Base-by-base conservation (phyloP, 164 flowering plant genomes). In the Chimonanthus praecox region DNA sequence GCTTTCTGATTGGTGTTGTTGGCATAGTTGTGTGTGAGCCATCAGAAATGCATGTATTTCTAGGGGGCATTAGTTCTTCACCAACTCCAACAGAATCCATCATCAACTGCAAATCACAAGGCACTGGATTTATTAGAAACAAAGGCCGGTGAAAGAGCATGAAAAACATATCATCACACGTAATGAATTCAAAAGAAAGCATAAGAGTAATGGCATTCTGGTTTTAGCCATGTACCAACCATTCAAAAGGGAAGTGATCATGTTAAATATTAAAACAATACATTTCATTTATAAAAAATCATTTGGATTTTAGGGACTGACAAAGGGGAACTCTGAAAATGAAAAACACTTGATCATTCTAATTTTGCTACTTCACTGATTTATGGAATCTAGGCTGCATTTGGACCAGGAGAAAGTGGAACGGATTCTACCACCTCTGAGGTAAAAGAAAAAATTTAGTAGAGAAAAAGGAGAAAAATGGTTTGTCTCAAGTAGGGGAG, bases 31-130 rank as follows among this genome's bases (percentile, higher is more conserved):
- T 46, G 16, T 68, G 78, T 21, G 68, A 68, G 9, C 49, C 64
- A 9, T 8, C 10, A 13, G 66, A 48, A 43, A 62, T 9, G 5
- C 7, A 5, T 10, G 3, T 13, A 47, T 44, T 63, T 67, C 78
- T 72, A 44, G 70, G 77, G 9, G 84, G 84, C 86, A 84, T 81
- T 47, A 84, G 69, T 67, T 84, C 86, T 60, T 76, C 83, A 10
- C 84, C 86, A 68, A 3, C 72, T 5, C 7, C 76, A 58, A 80
- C 77, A 3, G 68, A 63, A 18, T 54, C 61, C 78, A 71, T 65
- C 86, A 83, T 81, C 51, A 81, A 64, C 86, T 81, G 72, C 71
- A 74, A 47, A 72, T 47, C 8, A 9, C 2, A 43, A 75, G 33
- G 15, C n/a, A 47, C 21, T 8, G 33, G 7, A 3, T 49, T 50